These are phyloP conservation scores for Russula brevipes DNA, from an alignment of 768 basidiomycete species.

Conservation along the genomic window DNA sequence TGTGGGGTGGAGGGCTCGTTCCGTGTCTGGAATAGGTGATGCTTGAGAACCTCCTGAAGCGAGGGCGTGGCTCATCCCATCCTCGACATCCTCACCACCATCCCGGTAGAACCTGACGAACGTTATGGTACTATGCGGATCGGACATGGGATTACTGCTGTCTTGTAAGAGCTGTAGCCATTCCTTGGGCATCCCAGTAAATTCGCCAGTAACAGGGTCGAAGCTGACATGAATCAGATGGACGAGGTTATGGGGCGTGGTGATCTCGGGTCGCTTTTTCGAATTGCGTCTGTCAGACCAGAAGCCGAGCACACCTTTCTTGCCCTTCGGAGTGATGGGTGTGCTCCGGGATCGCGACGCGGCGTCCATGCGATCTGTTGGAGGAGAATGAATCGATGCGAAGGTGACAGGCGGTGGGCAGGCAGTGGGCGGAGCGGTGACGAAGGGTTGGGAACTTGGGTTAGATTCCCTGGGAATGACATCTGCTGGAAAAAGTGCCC, in stretches of 20 bases:
- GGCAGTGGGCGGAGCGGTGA: slow-evolving; percentile 5
- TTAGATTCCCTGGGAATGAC: slow-evolving; percentile 7
- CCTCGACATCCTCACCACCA: slow-evolving; percentile 75
- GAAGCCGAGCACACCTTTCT: slow-evolving; percentile 59
- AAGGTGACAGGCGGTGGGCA: slow-evolving; percentile 6
- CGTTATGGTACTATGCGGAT: slow-evolving; percentile 96
- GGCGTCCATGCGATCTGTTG: slow-evolving; percentile 24
- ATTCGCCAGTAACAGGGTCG: slow-evolving; percentile 97
- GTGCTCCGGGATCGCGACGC: slow-evolving; percentile 40
- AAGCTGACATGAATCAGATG: slow-evolving; percentile 99
- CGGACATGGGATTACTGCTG: slow-evolving; percentile 85
- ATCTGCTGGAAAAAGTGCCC: not conserved
- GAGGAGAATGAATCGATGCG: slow-evolving; percentile 21
- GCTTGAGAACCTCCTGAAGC: slow-evolving; percentile 26
- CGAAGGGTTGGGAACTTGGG: not conserved
- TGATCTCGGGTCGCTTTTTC: slow-evolving; percentile 83
- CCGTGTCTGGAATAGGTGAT: slow-evolving; percentile 14
- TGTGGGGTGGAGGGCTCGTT: slow-evolving; percentile 17
- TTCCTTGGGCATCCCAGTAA: slow-evolving; percentile 95
- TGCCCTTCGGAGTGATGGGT: slow-evolving; percentile 40
- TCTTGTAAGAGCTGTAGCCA: slow-evolving; percentile 98
- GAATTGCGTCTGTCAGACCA: slow-evolving; percentile 73
- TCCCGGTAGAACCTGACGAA: slow-evolving; percentile 99
- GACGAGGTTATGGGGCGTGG: slow-evolving; percentile 96
- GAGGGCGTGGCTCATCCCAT: slow-evolving; percentile 58